Conservation (phyloP, 1,284 basidiomycete species). For the Puccinia coronata region DNA sequence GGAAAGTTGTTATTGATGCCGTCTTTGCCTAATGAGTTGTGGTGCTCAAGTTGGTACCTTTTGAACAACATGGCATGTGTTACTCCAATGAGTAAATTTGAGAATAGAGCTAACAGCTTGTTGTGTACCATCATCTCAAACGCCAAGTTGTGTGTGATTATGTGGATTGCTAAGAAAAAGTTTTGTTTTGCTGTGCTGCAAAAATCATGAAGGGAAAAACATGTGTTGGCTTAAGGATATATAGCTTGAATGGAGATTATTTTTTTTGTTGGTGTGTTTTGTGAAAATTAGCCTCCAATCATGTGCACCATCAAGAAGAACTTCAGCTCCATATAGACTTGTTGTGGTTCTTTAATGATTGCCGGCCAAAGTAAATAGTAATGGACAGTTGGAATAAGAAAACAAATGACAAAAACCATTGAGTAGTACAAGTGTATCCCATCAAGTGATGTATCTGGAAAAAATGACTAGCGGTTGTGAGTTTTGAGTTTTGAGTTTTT, state of each 20-base stretch:
- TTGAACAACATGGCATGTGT: constrained; percentile 97
- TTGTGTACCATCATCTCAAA: constrained; percentile 82
- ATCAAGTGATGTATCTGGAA: constrained; percentile 69
- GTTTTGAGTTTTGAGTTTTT: too few species aligned
- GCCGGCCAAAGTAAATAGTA: constrained; percentile 63
- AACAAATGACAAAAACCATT: constrained; percentile 79
- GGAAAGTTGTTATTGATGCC: constrained; percentile 94
- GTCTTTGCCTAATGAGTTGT: constrained; percentile 92
- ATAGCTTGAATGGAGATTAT: too few species aligned
- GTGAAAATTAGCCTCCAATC: constrained; percentile 69
- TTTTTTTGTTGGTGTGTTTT: too few species aligned
- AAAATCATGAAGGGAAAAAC: too few species aligned
- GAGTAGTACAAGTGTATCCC: constrained; percentile 88
- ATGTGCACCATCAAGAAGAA: constrained; percentile 80
- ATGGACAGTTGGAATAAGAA: constrained; percentile 72
- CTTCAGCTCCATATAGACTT: constrained; percentile 64
- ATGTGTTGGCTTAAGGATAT: too few species aligned
- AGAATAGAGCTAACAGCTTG: constrained; percentile 81
- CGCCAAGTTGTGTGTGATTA: constrained; percentile 96
- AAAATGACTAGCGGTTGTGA: neutral
- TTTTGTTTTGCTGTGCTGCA: constrained; percentile 91
- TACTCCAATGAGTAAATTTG: constrained; percentile 88
- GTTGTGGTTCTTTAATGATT: constrained; percentile 70
- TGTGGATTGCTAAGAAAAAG: constrained; percentile 94
- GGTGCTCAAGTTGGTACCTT: constrained; percentile 87